Evolutionary conservation across 1,284 basidiomycete genomes (phyloP), one percentile per base, ranked within the genome.

Genomic region (Cryptococcus deneoformans): DNA sequence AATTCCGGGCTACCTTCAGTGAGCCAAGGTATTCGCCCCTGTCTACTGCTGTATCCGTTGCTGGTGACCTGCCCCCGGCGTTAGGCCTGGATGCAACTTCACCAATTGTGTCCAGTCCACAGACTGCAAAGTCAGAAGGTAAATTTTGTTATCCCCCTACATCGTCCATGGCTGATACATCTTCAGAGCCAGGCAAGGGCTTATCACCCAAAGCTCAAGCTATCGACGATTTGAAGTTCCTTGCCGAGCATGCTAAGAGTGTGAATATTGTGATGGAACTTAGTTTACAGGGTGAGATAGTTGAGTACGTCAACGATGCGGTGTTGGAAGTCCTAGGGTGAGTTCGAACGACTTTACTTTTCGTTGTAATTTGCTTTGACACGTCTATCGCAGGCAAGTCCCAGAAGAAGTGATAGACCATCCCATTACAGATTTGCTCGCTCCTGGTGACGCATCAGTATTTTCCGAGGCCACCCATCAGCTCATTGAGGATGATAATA

Each of bases 251-350:
- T 5, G 92, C 92, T 12, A 90, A 94, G 77, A 91, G 87, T 70
- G 89, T 92, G 75, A 96, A 95, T 67, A 91, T 97, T 53, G 90
- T 99, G 37, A 84, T 99, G 82, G 96, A 99, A 76, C 85, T 99
- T 34, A 89, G 88, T 72, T 81, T 98, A 61, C 92, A 97, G 71
- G 92, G 91, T 6, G 92, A 98, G 54, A 75, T 79, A 14, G 79
- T 84, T 72, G 88, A 94, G 70, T 99, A 94, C 87, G 83, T 97
- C 55, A 99, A 96, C 78, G 91, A 95, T 69, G 91, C 94, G 0
- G 77, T 96, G 90, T 83, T 86, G 66, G 86, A 88, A 52, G 90
- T 99, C 34, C 85, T 95, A 52, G 95, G 95, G 93, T 95, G 77
- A 67, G 91, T 82, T 39, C 12, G 50, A 9, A 34, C 4, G 8